phyloP scores from a whole-genome alignment of 129 eudicot genomes.

The Lactuca saligna region DNA sequence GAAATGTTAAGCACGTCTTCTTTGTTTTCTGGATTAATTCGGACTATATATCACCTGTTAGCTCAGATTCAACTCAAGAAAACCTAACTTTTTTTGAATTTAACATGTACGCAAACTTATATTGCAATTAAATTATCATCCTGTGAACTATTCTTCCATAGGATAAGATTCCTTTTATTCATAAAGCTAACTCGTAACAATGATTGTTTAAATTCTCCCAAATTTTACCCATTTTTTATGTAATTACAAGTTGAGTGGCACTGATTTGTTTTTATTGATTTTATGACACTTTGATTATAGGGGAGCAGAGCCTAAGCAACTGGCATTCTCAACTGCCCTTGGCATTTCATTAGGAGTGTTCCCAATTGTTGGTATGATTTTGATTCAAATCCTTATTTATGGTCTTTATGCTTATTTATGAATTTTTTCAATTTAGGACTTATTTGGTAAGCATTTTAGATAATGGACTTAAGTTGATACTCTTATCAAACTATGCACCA shows the following conservation, averaged over 20 bases:
- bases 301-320: constrained; percentile 94
- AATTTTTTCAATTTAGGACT: no score
- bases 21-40: background rate
- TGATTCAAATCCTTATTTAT: background rate
- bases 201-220: no score
- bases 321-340: constrained; percentile 82
- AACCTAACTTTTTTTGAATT: background rate
- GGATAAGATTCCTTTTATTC: background rate
- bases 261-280: constrained; percentile 12
- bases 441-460: no score
- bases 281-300: constrained; percentile 31
- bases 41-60: constrained; percentile 5
- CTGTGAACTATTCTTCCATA: background rate
- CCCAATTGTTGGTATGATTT: constrained; percentile 77
- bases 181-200: no score
- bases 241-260: constrained; percentile 1
- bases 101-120: background rate
- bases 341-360: constrained; percentile 82
- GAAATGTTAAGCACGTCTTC: background rate
- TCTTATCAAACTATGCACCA: no score
- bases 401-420: background rate
- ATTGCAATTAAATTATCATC: background rate
- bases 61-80: background rate
- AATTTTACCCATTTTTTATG: background rate
- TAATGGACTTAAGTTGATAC: no score